These are phyloP conservation scores for Rhypophila decipiens DNA, from an alignment of 495 filamentous ascomycete species.

Conservation along the genomic window DNA sequence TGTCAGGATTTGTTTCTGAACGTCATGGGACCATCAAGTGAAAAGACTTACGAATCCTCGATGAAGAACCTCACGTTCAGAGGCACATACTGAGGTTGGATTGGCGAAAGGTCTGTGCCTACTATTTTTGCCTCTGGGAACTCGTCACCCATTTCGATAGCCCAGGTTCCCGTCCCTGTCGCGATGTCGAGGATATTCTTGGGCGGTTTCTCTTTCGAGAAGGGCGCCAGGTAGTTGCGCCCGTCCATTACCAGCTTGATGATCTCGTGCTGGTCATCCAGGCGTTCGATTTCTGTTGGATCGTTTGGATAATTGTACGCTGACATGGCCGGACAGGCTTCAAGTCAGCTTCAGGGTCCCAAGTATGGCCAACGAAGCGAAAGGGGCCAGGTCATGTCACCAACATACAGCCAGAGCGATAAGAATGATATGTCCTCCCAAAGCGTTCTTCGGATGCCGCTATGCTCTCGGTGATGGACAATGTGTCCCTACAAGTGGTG, in stretches of 20 bases:
- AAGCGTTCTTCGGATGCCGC: slow-evolving; percentile 50
- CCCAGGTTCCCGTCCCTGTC: slow-evolving; percentile 57
- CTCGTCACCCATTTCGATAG: slow-evolving; percentile 39
- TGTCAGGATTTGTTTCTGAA: background rate
- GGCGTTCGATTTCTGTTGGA: slow-evolving; percentile 42
- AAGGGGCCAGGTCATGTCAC: background rate
- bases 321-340: background rate
- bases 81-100: slow-evolving; percentile 38
- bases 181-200: slow-evolving; percentile 60
- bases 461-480: slow-evolving; percentile 34
- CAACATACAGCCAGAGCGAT: slow-evolving; percentile 37
- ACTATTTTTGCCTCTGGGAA: slow-evolving; percentile 36
- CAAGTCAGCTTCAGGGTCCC: background rate
- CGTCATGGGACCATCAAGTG: background rate
- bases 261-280: slow-evolving; percentile 57
- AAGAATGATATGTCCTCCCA: slow-evolving; percentile 57
- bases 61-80: slow-evolving; percentile 41
- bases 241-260: slow-evolving; percentile 47
- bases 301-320: slow-evolving; percentile 60
- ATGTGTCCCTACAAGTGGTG: no score
- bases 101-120: slow-evolving; percentile 36
- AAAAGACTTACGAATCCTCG: slow-evolving; percentile 35
- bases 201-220: slow-evolving; percentile 36
- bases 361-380: background rate
- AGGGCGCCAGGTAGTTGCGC: slow-evolving; percentile 53